phyloP scores from a whole-genome alignment of 2,329 filamentous ascomycete species.

The Colletotrichum orchidophilum region DNA sequence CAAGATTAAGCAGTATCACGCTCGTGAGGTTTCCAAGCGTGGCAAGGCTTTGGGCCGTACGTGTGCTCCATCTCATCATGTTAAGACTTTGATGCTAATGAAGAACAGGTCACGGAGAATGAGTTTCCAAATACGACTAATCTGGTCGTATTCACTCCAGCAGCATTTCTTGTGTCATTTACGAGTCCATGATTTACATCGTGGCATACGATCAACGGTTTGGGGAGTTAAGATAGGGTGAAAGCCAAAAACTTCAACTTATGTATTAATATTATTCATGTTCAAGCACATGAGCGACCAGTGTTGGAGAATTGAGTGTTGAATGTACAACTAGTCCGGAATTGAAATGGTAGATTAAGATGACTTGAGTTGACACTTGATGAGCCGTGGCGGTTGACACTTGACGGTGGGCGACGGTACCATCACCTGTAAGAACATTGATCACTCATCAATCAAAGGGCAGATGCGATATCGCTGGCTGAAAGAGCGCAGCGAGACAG shows the following conservation, averaged over 20 bases:
- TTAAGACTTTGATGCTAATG: neutral
- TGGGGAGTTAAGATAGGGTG: neutral
- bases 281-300: neutral
- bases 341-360: neutral
- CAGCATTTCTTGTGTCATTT: neutral
- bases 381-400: no score
- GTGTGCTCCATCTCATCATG: constrained; percentile 42
- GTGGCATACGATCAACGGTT: neutral
- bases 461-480: no score
- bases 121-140: neutral
- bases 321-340: neutral
- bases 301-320: neutral
- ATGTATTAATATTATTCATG: constrained; percentile 11
- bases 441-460: no score
- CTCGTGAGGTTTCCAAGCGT: constrained; percentile 71
- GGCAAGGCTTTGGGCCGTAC: constrained; percentile 75
- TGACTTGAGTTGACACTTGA: no score
- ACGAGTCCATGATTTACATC: neutral
- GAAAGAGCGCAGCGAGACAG: no score
- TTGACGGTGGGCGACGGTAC: no score
- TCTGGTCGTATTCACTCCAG: neutral
- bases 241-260: neutral
- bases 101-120: constrained; percentile 24
- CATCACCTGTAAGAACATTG: no score
- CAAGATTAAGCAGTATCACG: constrained; percentile 75